Evolutionary conservation across 306 rosid species (phyloP).

Genomic region (Neltuma alba): DNA sequence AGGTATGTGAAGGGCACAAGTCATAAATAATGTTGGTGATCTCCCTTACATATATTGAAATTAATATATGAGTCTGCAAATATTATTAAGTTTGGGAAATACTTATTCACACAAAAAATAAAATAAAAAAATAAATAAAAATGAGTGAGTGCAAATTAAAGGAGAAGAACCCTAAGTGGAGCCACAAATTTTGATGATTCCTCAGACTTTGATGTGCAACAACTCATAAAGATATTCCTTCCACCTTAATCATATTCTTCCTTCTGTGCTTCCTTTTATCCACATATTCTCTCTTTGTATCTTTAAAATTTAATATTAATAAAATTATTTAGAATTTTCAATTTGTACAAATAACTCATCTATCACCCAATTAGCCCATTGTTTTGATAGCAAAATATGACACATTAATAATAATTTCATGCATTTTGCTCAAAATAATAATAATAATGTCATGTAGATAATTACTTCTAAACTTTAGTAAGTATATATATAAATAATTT

Average conservation of each 20-base stretch:
- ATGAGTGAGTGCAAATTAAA: neutral
- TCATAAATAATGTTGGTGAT: neutral
- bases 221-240: slow-evolving; percentile 7
- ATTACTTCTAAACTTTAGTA: no score
- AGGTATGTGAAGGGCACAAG: neutral
- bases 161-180: slow-evolving; percentile 18
- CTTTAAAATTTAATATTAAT: no score
- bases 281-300: neutral
- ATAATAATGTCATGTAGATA: no score
- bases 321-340: no score
- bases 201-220: slow-evolving; percentile 10
- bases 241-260: neutral
- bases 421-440: no score
- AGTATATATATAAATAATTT: no score
- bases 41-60: neutral
- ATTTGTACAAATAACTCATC: no score
- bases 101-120: neutral
- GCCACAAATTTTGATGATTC: slow-evolving; percentile 32
- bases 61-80: neutral
- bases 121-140: no score
- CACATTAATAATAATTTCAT: no score
- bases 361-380: no score
- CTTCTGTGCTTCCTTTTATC: neutral
- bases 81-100: neutral
- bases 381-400: no score